A percentile compares a stretch with the other conserved stretches of the same genome.
Evolutionary conservation across 495 filamentous ascomycete species (phyloP).

Genomic region (Xeromyces bisporus): DNA sequence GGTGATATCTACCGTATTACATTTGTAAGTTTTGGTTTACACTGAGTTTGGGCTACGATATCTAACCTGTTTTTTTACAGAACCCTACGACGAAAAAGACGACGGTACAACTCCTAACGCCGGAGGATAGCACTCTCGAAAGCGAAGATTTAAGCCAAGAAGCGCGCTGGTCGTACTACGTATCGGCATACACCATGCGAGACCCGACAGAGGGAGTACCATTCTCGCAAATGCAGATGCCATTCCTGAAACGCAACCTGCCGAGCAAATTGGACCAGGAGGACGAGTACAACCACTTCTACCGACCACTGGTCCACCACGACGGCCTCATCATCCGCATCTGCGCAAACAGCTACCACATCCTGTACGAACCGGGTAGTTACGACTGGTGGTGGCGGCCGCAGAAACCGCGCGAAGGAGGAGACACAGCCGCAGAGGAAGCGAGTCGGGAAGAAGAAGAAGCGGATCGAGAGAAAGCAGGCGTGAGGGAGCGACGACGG

Average conservation of each 20-base stretch:
- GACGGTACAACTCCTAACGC: conserved; percentile 53
- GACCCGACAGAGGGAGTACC: conserved; percentile 79
- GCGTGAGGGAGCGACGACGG: conserved; percentile 37
- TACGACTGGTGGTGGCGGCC: conserved; percentile 41
- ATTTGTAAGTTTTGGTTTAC: conserved; percentile 44
- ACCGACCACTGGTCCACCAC: conserved; percentile 40
- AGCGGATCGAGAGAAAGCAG: conserved; percentile 21
- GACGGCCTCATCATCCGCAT: conserved; percentile 69
- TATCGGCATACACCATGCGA: conserved; percentile 71
- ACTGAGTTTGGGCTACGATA: background rate
- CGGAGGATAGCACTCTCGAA: conserved; percentile 67
- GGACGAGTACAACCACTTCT: conserved; percentile 30
- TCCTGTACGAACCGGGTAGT: conserved; percentile 58
- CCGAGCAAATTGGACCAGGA: conserved; percentile 35
- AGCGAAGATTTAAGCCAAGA: conserved; percentile 38
- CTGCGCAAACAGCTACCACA: conserved; percentile 65
- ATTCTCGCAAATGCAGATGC: conserved; percentile 43
- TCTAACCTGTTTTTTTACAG: conserved; percentile 19
- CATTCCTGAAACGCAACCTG: conserved; percentile 58
- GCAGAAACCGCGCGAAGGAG: conserved; percentile 9
- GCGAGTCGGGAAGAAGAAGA: no score
- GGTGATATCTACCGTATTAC: conserved; percentile 75
- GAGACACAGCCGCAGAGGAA: no score
- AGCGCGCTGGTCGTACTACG: conserved; percentile 77
- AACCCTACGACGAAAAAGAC: conserved; percentile 41